These are phyloP conservation scores for Tetrahymena borealis DNA, from an alignment of 73 alveolate species.

Conservation along the genomic window DNA sequence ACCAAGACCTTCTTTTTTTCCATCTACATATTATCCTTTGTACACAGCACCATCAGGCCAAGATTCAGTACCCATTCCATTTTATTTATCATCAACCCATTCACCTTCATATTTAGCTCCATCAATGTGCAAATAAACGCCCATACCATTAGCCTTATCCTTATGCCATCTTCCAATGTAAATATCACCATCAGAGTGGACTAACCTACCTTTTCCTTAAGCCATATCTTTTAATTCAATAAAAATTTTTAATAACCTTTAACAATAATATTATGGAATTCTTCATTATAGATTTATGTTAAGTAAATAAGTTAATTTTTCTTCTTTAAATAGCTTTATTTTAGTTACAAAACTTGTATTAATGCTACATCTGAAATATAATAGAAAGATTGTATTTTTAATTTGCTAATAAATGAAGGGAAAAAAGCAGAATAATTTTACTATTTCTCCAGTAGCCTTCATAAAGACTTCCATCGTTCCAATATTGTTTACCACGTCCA, in stretches of 20 bases:
- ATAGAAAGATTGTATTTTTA: too few relatives aligned
- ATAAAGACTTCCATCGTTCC: slow-evolving; percentile 81
- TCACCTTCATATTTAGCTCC: slow-evolving; percentile 65
- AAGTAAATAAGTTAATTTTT: too few relatives aligned
- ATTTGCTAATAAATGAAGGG: too few relatives aligned
- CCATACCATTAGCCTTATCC: slow-evolving; percentile 70
- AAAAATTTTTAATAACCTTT: background rate
- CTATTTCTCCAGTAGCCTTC: slow-evolving; percentile 79
- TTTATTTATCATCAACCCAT: slow-evolving; percentile 56
- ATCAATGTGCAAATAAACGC: slow-evolving; percentile 62
- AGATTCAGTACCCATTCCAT: slow-evolving; percentile 63
- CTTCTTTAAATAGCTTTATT: too few relatives aligned
- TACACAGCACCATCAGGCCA: slow-evolving; percentile 69
- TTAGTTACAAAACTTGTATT: too few relatives aligned
- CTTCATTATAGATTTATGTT: too few relatives aligned
- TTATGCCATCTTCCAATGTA: slow-evolving; percentile 74
- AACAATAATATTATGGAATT: too few relatives aligned
- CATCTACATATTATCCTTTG: slow-evolving; percentile 51
- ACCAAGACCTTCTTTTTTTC: slow-evolving; percentile 62
- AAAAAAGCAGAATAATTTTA: background rate
- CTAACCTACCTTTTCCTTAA: slow-evolving; percentile 58
- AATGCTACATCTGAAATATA: too few relatives aligned
- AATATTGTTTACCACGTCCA: slow-evolving; percentile 77
- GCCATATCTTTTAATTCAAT: slow-evolving; percentile 34
- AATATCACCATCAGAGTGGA: slow-evolving; percentile 61